These are phyloP conservation scores for Nothomitra cinnamomea DNA, from an alignment of 2,329 filamentous ascomycete species.

Conservation along the genomic window DNA sequence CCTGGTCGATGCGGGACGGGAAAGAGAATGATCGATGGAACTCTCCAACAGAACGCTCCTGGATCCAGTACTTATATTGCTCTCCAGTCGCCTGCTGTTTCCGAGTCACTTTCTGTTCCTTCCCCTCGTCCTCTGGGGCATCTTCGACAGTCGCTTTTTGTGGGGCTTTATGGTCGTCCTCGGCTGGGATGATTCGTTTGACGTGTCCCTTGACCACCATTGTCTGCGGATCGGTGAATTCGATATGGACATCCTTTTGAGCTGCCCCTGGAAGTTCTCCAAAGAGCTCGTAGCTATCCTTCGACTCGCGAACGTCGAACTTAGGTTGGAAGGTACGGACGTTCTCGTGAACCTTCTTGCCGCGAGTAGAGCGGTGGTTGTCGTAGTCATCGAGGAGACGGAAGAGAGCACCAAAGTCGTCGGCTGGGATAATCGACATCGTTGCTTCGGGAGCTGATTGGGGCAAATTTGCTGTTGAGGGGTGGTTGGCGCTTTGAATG, in stretches of 20 bases:
- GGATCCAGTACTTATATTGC: constrained; percentile 48
- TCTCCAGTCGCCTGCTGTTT: constrained; percentile 15
- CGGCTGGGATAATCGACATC: constrained; percentile 20
- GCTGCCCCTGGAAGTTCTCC: constrained; percentile 63
- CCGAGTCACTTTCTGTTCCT: constrained; percentile 5
- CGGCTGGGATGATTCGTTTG: constrained; percentile 34
- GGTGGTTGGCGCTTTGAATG: neutral
- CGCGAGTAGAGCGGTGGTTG: constrained; percentile 18
- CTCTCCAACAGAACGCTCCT: constrained; percentile 47
- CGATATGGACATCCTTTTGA: constrained; percentile 58
- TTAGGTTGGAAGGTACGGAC: constrained; percentile 51
- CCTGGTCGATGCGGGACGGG: constrained; percentile 44
- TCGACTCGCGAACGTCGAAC: constrained; percentile 61
- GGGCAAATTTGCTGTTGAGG: neutral
- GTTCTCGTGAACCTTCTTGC: constrained; percentile 12
- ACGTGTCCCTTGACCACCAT: constrained; percentile 52
- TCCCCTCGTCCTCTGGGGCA: constrained; percentile 7
- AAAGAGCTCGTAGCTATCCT: constrained; percentile 54
- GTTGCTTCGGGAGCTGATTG: constrained; percentile 17
- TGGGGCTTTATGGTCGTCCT: constrained; percentile 20
- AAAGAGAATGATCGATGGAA: constrained; percentile 55
- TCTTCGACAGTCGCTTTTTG: constrained; percentile 45
- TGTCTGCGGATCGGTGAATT: constrained; percentile 63
- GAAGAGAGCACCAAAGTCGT: constrained; percentile 28
- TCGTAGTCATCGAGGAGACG: constrained; percentile 29